Evolutionary conservation across 108 stramenopile genomes (phyloP).

Genomic region (Craspedostauros australis): DNA sequence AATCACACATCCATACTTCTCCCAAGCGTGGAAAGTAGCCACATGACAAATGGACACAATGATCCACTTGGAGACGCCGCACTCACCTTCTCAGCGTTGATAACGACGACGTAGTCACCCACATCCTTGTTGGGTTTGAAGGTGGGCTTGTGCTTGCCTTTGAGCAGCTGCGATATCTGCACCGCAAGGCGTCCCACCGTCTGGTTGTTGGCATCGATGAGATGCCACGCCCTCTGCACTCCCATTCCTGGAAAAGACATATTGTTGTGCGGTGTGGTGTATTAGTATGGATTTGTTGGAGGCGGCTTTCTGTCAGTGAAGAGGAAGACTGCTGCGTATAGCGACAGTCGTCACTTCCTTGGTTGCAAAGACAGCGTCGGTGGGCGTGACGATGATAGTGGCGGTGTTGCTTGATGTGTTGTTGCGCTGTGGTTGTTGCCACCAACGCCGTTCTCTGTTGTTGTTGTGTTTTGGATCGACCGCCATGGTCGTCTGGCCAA

Average conservation of each 20-base stretch:
- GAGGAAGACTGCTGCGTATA: too few species aligned
- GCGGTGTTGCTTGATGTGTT: too few species aligned
- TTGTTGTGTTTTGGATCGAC: too few species aligned
- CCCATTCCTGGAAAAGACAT: constrained; percentile 81
- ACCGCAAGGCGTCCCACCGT: constrained; percentile 90
- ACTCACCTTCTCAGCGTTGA: constrained; percentile 86
- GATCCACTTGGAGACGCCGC: background rate
- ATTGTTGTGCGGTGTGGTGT: background rate
- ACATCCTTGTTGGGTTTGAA: constrained; percentile 88
- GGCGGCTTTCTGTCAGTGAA: too few species aligned
- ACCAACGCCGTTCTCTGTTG: too few species aligned
- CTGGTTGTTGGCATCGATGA: constrained; percentile 84
- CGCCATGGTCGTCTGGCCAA: too few species aligned
- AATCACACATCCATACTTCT: background rate
- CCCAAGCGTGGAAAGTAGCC: background rate
- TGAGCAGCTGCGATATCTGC: constrained; percentile 81
- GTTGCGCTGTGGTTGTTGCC: too few species aligned
- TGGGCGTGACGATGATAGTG: too few species aligned
- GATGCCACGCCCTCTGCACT: constrained; percentile 84
- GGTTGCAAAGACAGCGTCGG: too few species aligned
- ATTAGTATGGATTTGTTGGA: background rate
- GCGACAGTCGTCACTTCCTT: too few species aligned
- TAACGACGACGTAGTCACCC: constrained; percentile 90
- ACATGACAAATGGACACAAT: background rate
- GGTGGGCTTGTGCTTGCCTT: constrained; percentile 95